These are phyloP conservation scores for Anthracocystis walkeri DNA, from an alignment of 1,284 basidiomycete species.

Conservation along the genomic window DNA sequence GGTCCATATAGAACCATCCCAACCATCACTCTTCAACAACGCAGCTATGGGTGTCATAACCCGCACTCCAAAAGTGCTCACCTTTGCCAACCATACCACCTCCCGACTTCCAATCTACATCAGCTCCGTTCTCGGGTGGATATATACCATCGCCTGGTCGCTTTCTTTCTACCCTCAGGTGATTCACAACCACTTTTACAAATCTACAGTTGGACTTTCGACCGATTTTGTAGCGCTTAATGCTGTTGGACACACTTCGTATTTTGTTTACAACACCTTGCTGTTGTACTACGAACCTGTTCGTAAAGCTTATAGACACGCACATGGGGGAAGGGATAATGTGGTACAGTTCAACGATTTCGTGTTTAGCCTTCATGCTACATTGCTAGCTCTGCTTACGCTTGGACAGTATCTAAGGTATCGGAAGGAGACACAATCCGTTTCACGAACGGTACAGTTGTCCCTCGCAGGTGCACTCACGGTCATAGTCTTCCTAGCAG, in stretches of 20 bases:
- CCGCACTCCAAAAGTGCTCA: background rate
- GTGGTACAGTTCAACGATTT: slow-evolving; percentile 59
- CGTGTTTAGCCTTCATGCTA: slow-evolving; percentile 53
- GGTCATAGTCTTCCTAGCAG: slow-evolving; percentile 11
- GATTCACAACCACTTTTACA: slow-evolving; percentile 39
- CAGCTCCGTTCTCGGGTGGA: slow-evolving; percentile 51
- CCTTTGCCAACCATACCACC: background rate
- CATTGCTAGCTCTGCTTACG: slow-evolving; percentile 30
- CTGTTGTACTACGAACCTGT: slow-evolving; percentile 44
- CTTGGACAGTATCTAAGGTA: slow-evolving; percentile 16
- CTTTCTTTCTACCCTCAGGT: slow-evolving; percentile 65
- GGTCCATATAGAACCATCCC: no score
- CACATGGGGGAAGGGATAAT: slow-evolving; percentile 47
- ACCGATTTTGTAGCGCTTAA: slow-evolving; percentile 62
- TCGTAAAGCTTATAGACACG: slow-evolving; percentile 45
- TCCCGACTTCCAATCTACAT: slow-evolving; percentile 32
- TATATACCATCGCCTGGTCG: slow-evolving; percentile 61
- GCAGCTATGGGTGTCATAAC: slow-evolving; percentile 13
- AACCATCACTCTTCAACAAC: no score
- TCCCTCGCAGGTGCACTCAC: slow-evolving; percentile 15
- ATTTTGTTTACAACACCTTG: slow-evolving; percentile 50
- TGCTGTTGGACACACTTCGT: slow-evolving; percentile 55
- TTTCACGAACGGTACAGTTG: slow-evolving; percentile 18
- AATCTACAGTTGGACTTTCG: slow-evolving; percentile 50
- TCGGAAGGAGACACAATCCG: background rate